These are phyloP conservation scores for Aspergillus sp. DNA, from an alignment of 2,329 filamentous ascomycete genomes.

Conservation along the genomic window DNA sequence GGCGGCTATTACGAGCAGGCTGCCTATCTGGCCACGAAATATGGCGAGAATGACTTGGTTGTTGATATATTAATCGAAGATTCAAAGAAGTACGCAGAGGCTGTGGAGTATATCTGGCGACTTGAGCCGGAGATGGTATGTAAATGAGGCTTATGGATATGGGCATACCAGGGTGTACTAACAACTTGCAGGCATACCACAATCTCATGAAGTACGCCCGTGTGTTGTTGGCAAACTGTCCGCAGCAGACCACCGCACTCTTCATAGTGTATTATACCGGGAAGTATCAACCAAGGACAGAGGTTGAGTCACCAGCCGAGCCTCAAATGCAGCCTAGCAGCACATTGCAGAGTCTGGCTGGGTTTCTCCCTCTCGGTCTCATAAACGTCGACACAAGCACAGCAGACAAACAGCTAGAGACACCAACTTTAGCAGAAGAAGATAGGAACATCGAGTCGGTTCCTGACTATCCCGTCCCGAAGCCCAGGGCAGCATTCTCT, in stretches of 20 bases:
- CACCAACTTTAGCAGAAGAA: conserved; percentile 14
- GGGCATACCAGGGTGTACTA: conserved; percentile 15
- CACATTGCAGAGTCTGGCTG: conserved; percentile 77
- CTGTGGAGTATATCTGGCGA: conserved; percentile 83
- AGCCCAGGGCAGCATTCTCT: conserved; percentile 83
- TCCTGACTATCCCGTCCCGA: conserved; percentile 65
- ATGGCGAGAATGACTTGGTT: conserved; percentile 86
- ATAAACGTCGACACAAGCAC: conserved; percentile 57
- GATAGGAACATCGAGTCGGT: conserved; percentile 30
- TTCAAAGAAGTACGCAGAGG: conserved; percentile 80
- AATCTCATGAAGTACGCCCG: conserved; percentile 94
- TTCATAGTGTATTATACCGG: conserved; percentile 96
- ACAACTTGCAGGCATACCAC: conserved; percentile 58
- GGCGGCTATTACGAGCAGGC: conserved; percentile 96
- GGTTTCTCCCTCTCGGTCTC: conserved; percentile 75
- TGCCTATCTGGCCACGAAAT: conserved; percentile 87
- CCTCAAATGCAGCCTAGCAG: conserved; percentile 50
- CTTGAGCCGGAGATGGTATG: conserved; percentile 65
- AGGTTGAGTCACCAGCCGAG: conserved; percentile 48
- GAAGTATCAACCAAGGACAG: conserved; percentile 61
- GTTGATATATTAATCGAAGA: conserved; percentile 95
- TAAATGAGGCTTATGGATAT: background rate
- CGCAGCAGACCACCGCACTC: conserved; percentile 69
- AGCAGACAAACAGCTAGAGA: conserved; percentile 23
- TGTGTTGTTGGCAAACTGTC: conserved; percentile 79